Evolutionary conservation across 2,329 filamentous ascomycete species (phyloP), one percentile per base, ranked within the genome.

Genomic region (Exserohilum rostratum): DNA sequence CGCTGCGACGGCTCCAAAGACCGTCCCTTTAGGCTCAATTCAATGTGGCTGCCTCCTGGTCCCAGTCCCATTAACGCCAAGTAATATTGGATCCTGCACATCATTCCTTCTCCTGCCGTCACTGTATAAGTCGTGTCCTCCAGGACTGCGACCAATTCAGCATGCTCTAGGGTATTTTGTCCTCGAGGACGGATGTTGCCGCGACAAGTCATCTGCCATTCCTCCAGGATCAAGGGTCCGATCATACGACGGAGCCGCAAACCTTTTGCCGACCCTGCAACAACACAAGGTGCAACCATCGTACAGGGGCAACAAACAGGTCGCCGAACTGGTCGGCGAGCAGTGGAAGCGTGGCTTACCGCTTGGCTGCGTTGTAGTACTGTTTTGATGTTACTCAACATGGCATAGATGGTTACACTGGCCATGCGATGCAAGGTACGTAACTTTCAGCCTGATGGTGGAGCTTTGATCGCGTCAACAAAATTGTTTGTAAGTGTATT

Each of bases 401-500:
- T 51, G 15, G 31, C 40, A 42, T 57, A 46, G 46, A 56, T 49
- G 18, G 40, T 46, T 30, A 34, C 51, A 48, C 45, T 52, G 50
- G 55, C 46, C 30, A 43, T 55, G 49, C 29, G 38, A 57, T 60
- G 54, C 51, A 62, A 56, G 54, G 45, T 60, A 62, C 51, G 42
- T 52, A 35, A 31, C 29, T 31, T 12, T 13, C 9, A 39, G 22
- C 35, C 30, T 10, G 17, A 39, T 45, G 33, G 43, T 44, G 30
- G 40, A 31, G 22, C 20, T 20, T 25, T 53, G 48, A 22, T 30
- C 38, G 17, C 47, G 33, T 45, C 17, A 25, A 13, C 5, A 34
- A 6, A 17, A 22, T 10, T n/a, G 11, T 25, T 22, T 29, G 18
- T 11, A 13, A 20, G 20, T 20, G 35, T 17, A 37, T 10, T 17